Evolutionary conservation across 495 filamentous ascomycete species (phyloP).

Genomic region (Viridothelium virens): DNA sequence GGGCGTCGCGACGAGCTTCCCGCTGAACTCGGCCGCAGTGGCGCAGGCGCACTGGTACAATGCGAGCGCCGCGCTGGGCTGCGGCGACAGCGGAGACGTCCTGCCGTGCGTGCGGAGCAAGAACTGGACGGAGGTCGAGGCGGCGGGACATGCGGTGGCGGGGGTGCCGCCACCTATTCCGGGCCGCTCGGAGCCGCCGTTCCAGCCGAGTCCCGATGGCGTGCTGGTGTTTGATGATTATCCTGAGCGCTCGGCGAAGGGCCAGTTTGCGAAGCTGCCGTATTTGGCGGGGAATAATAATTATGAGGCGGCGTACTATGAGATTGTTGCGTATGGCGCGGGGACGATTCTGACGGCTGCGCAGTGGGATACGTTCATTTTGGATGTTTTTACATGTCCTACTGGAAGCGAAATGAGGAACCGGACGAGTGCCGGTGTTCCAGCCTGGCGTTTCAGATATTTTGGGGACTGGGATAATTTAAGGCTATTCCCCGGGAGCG

Average conservation of each 20-base stretch:
- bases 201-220: constrained; percentile 16
- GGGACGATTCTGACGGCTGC: not conserved
- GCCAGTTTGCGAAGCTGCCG: constrained; percentile 10
- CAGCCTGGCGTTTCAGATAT: constrained; percentile 18
- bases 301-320: constrained; percentile 14
- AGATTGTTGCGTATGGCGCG: constrained; percentile 4
- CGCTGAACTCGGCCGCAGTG: not conserved
- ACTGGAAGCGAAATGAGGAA: not conserved
- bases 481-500: constrained; percentile 19
- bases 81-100: constrained; percentile 16
- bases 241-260: not conserved
- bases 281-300: constrained; percentile 14
- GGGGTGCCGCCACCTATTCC: not conserved
- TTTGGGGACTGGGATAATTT: constrained; percentile 23
- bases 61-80: constrained; percentile 11
- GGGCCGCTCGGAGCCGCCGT: constrained; percentile 6
- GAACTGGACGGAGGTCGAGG: constrained; percentile 29
- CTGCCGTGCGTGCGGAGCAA: constrained; percentile 42
- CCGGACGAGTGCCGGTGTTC: not conserved
- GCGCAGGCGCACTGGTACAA: constrained; percentile 8
- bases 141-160: constrained; percentile 10
- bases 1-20: constrained; percentile 14
- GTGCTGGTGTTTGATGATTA: constrained; percentile 15
- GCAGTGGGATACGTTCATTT: constrained; percentile 12
- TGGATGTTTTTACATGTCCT: constrained; percentile 17